A percentile compares a stretch with the other conserved stretches of the same genome.
Conservation (phyloP, 2,329 filamentous ascomycete genomes). For the Aspergillus niger region DNA sequence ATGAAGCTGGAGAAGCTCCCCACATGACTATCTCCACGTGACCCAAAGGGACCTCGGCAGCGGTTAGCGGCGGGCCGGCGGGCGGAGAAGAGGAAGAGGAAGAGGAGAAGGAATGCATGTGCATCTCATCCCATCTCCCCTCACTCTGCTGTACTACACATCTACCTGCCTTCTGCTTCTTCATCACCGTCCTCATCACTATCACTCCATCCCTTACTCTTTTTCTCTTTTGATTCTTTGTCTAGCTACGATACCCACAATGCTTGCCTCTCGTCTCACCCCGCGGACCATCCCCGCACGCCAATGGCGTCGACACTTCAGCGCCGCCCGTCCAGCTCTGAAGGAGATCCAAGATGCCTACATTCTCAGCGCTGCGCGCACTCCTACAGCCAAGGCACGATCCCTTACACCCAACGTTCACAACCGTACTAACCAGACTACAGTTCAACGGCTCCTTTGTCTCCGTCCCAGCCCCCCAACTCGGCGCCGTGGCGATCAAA, state of each 20-base stretch:
- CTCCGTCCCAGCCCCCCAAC: constrained; percentile 78
- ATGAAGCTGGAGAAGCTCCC: too few species aligned
- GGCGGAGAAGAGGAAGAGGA: neutral
- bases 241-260: neutral
- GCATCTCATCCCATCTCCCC: neutral
- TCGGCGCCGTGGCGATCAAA: constrained; percentile 89
- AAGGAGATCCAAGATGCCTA: constrained; percentile 87
- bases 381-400: constrained; percentile 80
- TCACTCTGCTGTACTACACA: neutral
- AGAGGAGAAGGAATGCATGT: neutral
- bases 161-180: neutral
- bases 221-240: neutral
- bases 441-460: constrained; percentile 94
- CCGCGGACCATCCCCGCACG: constrained; percentile 39
- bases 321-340: constrained; percentile 48
- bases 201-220: neutral
- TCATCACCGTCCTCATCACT: too few species aligned
- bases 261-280: constrained; percentile 28
- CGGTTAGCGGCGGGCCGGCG: neutral
- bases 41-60: neutral
- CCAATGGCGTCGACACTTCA: constrained; percentile 55
- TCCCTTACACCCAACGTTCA: neutral
- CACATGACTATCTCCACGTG: too few species aligned
- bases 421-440: neutral
- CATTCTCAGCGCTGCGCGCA: constrained; percentile 86